A percentile compares a stretch with the other conserved stretches of the same genome.
These are phyloP conservation scores for Crassisporium funariophilum DNA, from an alignment of 768 basidiomycete species.

Conservation along the genomic window DNA sequence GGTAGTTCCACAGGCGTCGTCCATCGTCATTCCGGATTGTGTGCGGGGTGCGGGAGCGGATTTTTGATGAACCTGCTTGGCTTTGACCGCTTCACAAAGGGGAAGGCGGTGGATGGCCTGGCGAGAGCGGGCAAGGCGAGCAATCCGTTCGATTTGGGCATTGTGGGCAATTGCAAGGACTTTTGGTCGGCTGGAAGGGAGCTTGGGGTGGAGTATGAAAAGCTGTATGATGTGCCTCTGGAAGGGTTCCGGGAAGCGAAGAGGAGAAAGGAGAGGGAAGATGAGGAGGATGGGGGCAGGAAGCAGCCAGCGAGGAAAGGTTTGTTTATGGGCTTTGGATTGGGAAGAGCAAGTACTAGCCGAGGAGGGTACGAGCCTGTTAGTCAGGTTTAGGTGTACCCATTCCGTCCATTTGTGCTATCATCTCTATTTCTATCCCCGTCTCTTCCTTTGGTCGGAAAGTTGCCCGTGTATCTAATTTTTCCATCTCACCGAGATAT, in stretches of 20 bases:
- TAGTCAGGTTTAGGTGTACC: conserved; percentile 64
- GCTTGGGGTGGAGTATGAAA: conserved; percentile 88
- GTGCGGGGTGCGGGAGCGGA: conserved; percentile 49
- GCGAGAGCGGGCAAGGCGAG: conserved; percentile 70
- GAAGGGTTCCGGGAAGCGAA: conserved; percentile 85
- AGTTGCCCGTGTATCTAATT: too few species aligned
- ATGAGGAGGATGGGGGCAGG: conserved; percentile 49
- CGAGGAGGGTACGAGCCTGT: conserved; percentile 67
- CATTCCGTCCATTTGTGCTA: too few species aligned
- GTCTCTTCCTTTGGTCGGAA: too few species aligned
- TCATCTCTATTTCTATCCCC: too few species aligned
- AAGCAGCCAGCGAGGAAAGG: conserved; percentile 45
- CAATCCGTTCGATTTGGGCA: conserved; percentile 92
- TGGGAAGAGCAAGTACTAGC: conserved; percentile 52
- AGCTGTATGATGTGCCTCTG: conserved; percentile 83
- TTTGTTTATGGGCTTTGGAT: conserved; percentile 57
- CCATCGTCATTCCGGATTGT: conserved; percentile 49
- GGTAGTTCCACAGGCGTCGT: conserved; percentile 36
- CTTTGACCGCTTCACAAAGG: conserved; percentile 91
- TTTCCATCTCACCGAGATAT: too few species aligned
- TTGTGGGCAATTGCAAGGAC: conserved; percentile 81
- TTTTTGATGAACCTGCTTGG: conserved; percentile 93
- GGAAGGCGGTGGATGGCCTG: conserved; percentile 86
- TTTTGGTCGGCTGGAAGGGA: conserved; percentile 91
- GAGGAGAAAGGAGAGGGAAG: conserved; percentile 58